Base-by-base conservation (phyloP, 225 moss, liverwort and hornwort genomes). In the Polytrichum formosum region DNA sequence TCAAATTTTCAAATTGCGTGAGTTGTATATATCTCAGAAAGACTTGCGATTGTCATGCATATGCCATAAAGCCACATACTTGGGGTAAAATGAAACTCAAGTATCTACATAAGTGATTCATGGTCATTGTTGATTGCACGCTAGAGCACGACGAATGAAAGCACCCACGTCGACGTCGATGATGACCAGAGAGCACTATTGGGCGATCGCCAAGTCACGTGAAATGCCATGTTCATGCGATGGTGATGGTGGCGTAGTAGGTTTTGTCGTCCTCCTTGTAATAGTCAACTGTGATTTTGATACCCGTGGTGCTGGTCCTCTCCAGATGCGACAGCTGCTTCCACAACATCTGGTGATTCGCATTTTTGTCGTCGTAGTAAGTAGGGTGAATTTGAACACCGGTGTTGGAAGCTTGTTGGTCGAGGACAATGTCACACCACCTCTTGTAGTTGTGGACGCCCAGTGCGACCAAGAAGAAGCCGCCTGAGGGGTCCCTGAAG, bases 381-480 rank as follows among this genome's bases (percentile, higher is more conserved):
- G 55, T 29, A 17, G 70, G 37, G 28, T 28, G 54, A 26, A 76
- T 58, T 19, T 37, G 17, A 35, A 70, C 33, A 20, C 67, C 26
- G 70, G 75, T 76, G 26, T 63, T 19, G 22, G 28, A 28, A 26
- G 58, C 1, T 19, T 10, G 18, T 2, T 28, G 18, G n/a, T 70
- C 62, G 0, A 10, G 25, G n/a, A 76, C 71, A 25, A 71, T 35
- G 27, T 70, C 76, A 25, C 70, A 64, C 71, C 71, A 76, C 56
- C 63, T 33, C 76, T 70, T 54, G 70, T 64, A 70, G 71, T 76
- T 65, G 70, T 76, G 70, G 5, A 71, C 54, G 59, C 76, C 76
- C 28, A 71, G 9, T 55, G 61, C 63, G 19, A 70, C 71, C 35
- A 71, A 23, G 70, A 64, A 68, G 56, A 54, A 70, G 25, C 71